Conservation (phyloP, 768 basidiomycete genomes). For the Podaxis sp. region DNA sequence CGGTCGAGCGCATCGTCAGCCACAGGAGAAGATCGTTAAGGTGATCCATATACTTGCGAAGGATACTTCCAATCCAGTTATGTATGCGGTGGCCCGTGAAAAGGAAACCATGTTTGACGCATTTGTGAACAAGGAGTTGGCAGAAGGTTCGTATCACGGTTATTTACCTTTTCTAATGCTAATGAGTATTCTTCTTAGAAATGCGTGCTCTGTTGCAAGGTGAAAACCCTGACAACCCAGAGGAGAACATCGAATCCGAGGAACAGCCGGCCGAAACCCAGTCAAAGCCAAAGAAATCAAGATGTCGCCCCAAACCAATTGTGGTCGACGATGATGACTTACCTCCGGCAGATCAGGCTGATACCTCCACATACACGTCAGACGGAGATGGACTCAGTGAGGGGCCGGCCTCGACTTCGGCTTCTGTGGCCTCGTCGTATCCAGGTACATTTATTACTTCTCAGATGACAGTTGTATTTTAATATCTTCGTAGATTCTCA, state of each 20-base stretch:
- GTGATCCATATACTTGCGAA: neutral
- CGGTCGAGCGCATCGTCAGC: neutral
- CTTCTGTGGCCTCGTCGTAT: neutral
- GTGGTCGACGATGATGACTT: neutral
- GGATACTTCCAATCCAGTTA: neutral
- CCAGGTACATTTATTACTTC: neutral
- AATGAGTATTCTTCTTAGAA: neutral
- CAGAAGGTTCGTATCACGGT: neutral
- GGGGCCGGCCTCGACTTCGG: neutral
- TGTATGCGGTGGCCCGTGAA: neutral
- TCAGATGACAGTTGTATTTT: neutral
- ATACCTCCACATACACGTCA: neutral
- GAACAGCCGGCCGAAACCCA: neutral
- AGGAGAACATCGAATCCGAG: neutral
- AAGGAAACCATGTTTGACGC: too few relatives aligned
- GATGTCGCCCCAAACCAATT: neutral
- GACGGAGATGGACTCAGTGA: neutral
- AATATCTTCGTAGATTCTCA: neutral
- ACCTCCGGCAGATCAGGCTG: too few relatives aligned
- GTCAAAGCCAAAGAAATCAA: neutral
- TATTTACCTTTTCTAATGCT: neutral
- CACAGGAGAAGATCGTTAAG: neutral
- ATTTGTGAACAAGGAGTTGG: neutral
- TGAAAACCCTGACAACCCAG: neutral
- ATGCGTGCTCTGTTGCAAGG: neutral